Evolutionary conservation across 306 rosid species (phyloP).

Genomic region (Rosa chinensis): DNA sequence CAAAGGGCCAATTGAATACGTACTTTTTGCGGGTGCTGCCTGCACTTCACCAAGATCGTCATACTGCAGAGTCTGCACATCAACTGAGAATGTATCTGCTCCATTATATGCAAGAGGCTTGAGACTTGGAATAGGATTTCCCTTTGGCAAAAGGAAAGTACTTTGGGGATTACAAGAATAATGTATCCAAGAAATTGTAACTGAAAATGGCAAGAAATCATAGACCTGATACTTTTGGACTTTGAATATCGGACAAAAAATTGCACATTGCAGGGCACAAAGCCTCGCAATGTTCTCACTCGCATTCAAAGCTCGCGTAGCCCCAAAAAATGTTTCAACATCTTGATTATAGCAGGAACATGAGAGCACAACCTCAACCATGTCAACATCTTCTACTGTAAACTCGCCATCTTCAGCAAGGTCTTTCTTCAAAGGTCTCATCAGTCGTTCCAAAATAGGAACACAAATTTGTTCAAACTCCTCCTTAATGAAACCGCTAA

Average conservation of each 20-base stretch:
- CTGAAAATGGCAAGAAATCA: not conserved
- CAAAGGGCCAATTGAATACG: not conserved
- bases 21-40: not conserved
- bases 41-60: not conserved
- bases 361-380: not conserved
- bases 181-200: not conserved
- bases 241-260: not conserved
- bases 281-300: not conserved
- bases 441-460: not conserved
- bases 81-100: not conserved
- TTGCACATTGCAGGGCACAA: not conserved
- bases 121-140: not conserved
- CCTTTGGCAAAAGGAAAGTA: not conserved
- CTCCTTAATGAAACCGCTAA: no score
- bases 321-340: not conserved
- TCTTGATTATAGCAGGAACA: not conserved
- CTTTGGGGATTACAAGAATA: not conserved
- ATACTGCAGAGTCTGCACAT: not conserved
- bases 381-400: not conserved
- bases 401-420: not conserved
- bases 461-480: not conserved
- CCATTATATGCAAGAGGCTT: not conserved
- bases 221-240: not conserved
- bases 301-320: not conserved
- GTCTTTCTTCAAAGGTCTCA: not conserved